Conservation (phyloP, 164 flowering plant species). For the Magnolia changhungtana region DNA sequence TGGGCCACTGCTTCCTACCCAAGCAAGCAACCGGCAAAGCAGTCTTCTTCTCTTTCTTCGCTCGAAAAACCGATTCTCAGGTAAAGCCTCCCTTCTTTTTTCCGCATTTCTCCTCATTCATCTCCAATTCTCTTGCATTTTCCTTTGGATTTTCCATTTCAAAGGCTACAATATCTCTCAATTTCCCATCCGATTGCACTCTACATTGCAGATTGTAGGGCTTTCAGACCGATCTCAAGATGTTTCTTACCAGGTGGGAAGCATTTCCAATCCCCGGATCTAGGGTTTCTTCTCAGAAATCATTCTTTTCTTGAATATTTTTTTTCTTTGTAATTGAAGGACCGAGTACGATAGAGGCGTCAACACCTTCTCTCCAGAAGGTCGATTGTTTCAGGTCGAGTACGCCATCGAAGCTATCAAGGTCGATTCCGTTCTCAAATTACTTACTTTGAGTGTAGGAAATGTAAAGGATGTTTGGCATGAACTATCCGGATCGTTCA, state of each 20-base stretch:
- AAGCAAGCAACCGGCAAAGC: neutral
- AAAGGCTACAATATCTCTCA: too few relatives aligned
- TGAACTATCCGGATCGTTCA: too few relatives aligned
- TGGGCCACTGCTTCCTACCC: neutral
- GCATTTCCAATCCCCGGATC: neutral
- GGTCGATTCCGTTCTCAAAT: conserved; percentile 28
- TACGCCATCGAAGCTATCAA: conserved; percentile 98
- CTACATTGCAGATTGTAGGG: neutral
- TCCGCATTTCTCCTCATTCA: neutral
- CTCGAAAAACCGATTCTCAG: too few relatives aligned
- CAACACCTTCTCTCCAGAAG: conserved; percentile 98
- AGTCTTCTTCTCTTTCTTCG: neutral
- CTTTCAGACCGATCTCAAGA: neutral
- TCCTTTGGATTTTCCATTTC: too few relatives aligned
- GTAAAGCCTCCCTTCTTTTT: neutral
- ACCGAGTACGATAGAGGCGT: conserved; percentile 99
- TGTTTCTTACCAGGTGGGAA: conserved; percentile 16
- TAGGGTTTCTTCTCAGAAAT: neutral
- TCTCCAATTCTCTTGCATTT: neutral
- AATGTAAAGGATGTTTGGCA: neutral
- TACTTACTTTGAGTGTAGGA: too few relatives aligned
- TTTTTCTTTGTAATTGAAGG: conserved; percentile 30
- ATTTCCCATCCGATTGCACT: neutral
- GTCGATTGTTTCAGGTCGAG: conserved; percentile 91
- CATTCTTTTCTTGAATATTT: neutral